Conservation (phyloP, 2,329 filamentous ascomycete species). For the Penicillium sp. region DNA sequence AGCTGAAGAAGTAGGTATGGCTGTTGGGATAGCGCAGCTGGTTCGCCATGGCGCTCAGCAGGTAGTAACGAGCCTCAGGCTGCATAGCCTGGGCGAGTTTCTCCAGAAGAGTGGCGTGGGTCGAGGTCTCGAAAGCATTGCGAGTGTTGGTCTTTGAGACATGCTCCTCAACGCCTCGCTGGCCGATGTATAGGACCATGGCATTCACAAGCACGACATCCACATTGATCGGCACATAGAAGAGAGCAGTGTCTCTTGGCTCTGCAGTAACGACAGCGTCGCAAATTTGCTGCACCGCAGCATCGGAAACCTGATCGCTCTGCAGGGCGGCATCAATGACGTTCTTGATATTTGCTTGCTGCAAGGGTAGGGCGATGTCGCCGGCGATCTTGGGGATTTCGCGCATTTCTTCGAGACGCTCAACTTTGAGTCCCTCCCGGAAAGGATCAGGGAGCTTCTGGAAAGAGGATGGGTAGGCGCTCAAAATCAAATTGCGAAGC, state of each 20-base stretch:
- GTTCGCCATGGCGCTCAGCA: conserved; percentile 83
- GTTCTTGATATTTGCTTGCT: conserved; percentile 55
- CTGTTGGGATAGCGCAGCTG: conserved; percentile 88
- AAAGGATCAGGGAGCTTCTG: conserved; percentile 74
- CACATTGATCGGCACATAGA: conserved; percentile 66
- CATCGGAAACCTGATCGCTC: conserved; percentile 66
- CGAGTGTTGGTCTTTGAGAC: conserved; percentile 58
- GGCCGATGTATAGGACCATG: conserved; percentile 79
- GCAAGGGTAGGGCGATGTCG: conserved; percentile 56
- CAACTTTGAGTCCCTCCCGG: conserved; percentile 71
- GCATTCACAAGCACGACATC: conserved; percentile 75
- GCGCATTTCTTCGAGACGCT: conserved; percentile 73
- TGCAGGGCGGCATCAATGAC: conserved; percentile 55
- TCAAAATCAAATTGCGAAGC: conserved; percentile 83
- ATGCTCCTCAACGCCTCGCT: conserved; percentile 65
- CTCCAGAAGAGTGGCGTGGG: conserved; percentile 72
- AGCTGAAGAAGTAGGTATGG: conserved; percentile 91
- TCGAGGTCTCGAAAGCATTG: conserved; percentile 64
- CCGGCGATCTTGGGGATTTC: conserved; percentile 66
- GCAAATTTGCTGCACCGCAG: conserved; percentile 70
- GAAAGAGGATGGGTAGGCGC: conserved; percentile 71
- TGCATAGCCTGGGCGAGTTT: conserved; percentile 74
- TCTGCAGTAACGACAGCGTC: conserved; percentile 67
- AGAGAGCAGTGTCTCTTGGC: conserved; percentile 63
- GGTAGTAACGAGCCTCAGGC: conserved; percentile 78